Conservation (phyloP, 768 basidiomycete species). For the Russula virescens region DNA sequence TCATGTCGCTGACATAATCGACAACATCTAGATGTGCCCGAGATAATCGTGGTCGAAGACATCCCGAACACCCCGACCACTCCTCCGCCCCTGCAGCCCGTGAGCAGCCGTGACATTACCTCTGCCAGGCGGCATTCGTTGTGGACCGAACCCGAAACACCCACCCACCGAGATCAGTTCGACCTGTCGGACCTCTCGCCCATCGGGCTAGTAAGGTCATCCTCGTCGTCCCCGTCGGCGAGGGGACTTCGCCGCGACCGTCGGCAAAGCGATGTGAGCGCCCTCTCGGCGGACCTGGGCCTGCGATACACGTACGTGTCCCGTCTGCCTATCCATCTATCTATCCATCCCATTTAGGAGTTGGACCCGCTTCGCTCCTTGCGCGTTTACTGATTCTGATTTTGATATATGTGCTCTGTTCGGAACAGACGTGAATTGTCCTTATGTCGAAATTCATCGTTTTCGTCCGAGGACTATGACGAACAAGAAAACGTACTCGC, state of each 20-base stretch:
- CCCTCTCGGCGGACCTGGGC: conserved; percentile 45
- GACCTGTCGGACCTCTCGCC: conserved; percentile 37
- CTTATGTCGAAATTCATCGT: conserved; percentile 24
- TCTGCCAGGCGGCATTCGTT: conserved; percentile 29
- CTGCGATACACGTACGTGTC: conserved; percentile 44
- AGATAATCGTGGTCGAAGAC: conserved; percentile 56
- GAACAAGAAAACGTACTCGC: conserved; percentile 38
- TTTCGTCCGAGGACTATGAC: conserved; percentile 33
- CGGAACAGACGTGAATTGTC: conserved; percentile 29
- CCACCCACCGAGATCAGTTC: conserved; percentile 34
- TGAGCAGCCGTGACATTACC: conserved; percentile 49
- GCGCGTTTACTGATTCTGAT: too few relatives aligned
- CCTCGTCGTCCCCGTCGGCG: conserved; percentile 25
- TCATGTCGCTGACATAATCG: background rate
- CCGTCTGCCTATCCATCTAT: too few relatives aligned
- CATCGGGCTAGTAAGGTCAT: conserved; percentile 16
- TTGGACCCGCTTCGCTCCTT: too few relatives aligned
- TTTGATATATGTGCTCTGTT: too few relatives aligned
- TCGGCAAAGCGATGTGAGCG: conserved; percentile 54
- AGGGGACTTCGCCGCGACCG: conserved; percentile 52
- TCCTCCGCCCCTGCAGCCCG: conserved; percentile 32
- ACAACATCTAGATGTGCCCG: conserved; percentile 51
- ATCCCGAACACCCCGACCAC: conserved; percentile 50
- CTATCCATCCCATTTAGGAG: too few relatives aligned
- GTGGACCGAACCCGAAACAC: conserved; percentile 28